Evolutionary conservation across 176 grass and related monocot species (phyloP).

Genomic region (Lolium rigidum): DNA sequence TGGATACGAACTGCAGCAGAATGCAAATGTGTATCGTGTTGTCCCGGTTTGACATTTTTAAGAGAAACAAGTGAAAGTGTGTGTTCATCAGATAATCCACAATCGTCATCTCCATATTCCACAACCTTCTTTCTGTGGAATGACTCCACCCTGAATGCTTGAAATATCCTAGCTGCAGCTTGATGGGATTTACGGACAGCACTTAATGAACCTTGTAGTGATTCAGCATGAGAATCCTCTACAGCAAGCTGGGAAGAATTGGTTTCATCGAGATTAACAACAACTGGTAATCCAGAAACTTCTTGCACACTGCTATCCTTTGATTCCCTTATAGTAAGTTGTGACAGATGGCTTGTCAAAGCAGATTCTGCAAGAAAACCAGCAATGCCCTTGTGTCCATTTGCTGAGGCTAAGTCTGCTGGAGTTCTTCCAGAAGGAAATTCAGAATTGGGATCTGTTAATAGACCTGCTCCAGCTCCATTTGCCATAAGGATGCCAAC

Average conservation of each 20-base stretch:
- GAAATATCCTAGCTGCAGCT: constrained; percentile 94
- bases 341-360: constrained; percentile 88
- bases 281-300: constrained; percentile 39
- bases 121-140: constrained; percentile 96
- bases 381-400: constrained; percentile 94
- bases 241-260: constrained; percentile 52
- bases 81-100: constrained; percentile 80
- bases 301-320: constrained; percentile 57
- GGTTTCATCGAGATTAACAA: not conserved
- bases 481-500: constrained; percentile 75
- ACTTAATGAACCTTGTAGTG: constrained; percentile 83
- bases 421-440: constrained; percentile 84
- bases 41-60: constrained; percentile 62
- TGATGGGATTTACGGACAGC: constrained; percentile 95
- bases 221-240: constrained; percentile 62
- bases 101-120: constrained; percentile 81
- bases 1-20: constrained; percentile 93
- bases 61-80: constrained; percentile 85
- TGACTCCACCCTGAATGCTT: constrained; percentile 96
- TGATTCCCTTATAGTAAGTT: constrained; percentile 78
- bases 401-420: constrained; percentile 95
- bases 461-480: constrained; percentile 72
- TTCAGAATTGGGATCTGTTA: constrained; percentile 88
- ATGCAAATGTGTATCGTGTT: constrained; percentile 57
- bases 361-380: constrained; percentile 98